These are phyloP conservation scores for Pleurotus tuoliensis DNA, from an alignment of 768 basidiomycete genomes.

Conservation along the genomic window DNA sequence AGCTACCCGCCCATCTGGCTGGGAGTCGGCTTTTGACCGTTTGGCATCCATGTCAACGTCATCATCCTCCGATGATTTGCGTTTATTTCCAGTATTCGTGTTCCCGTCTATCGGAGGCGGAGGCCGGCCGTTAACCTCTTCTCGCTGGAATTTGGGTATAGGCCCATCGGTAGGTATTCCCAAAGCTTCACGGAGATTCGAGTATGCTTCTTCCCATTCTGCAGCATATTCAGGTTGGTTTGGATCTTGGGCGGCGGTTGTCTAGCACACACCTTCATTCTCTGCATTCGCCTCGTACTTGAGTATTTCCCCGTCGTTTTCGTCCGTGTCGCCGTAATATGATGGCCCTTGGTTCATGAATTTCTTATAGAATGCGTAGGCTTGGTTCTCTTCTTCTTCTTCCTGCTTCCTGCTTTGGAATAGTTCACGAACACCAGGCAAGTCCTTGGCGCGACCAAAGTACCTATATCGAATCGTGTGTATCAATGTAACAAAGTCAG, in stretches of 20 bases:
- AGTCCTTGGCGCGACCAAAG: conserved; percentile 93
- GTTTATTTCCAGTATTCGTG: conserved; percentile 33
- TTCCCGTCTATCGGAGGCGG: conserved; percentile 20
- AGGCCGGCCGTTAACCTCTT: conserved; percentile 15
- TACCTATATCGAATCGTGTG: conserved; percentile 48
- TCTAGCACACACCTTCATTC: conserved; percentile 54
- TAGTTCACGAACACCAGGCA: conserved; percentile 94
- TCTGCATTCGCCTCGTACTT: conserved; percentile 71
- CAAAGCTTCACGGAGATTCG: conserved; percentile 49
- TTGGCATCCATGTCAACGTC: conserved; percentile 39
- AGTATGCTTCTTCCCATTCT: conserved; percentile 69
- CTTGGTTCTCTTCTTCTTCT: conserved; percentile 84
- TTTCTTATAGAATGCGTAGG: conserved; percentile 75
- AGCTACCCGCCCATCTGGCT: conserved; percentile 17
- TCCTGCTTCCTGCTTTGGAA: conserved; percentile 84
- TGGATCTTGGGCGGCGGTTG: too few relatives aligned
- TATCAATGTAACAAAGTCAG: neutral
- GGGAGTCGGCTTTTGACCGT: conserved; percentile 23
- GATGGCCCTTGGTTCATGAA: conserved; percentile 83
- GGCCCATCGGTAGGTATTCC: conserved; percentile 48
- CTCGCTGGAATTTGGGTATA: conserved; percentile 48
- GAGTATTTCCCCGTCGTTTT: conserved; percentile 63
- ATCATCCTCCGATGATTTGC: conserved; percentile 47
- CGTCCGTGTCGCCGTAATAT: conserved; percentile 92
- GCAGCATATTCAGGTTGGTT: neutral